Evolutionary conservation across 139 green algal genomes (phyloP), one percentile per base, ranked within the genome.

Genomic region (Diplosphaera chodatii): DNA sequence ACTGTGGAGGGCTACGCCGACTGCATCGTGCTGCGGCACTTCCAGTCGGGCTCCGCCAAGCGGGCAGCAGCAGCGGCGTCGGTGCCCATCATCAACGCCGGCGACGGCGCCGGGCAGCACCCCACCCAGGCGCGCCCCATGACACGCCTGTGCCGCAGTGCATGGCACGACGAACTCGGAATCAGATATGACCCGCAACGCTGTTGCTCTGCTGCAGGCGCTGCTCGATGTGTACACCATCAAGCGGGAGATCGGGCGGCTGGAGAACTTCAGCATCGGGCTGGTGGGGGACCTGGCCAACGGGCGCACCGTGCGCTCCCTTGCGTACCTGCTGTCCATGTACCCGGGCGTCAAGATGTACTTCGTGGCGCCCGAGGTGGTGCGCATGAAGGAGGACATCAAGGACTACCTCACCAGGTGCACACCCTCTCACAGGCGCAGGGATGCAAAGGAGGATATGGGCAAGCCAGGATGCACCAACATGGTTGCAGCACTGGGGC

Each of bases 221-320:
- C 84, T 99, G 66, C 84, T 99, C 31, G 96, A 99, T 77, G 82
- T 96, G 28, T 99, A 99, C 85, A 98, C 94, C 72, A 99, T 99
- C 75, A 78, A 91, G 64, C 89, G 88, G 20, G 96, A 99, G 84
- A 77, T 99, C 3, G 94, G 95, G 4, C 74, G 90, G 4, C 78
- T 97, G 62, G 84, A 97, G 55, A 79, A 91, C 69, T 85, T 97
- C 69, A 90, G 83, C 37, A 89, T 99, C n/a, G 96, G 85, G 32
- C 89, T 99, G 79, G 89, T 99, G 30, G 96, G 96, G 18, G 96
- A 99, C 76, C 83, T 99, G 48, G 90, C 94, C 28, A 98, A 99
- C 77, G 95, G 95, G 18, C 83, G 95, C 34, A 99, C 95, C 1
- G 68, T 75, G 55, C 79, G 89, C 34, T 92, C 85, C 29, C 83